Conservation (phyloP, 257 asterid species). For the Solanum acaule region DNA sequence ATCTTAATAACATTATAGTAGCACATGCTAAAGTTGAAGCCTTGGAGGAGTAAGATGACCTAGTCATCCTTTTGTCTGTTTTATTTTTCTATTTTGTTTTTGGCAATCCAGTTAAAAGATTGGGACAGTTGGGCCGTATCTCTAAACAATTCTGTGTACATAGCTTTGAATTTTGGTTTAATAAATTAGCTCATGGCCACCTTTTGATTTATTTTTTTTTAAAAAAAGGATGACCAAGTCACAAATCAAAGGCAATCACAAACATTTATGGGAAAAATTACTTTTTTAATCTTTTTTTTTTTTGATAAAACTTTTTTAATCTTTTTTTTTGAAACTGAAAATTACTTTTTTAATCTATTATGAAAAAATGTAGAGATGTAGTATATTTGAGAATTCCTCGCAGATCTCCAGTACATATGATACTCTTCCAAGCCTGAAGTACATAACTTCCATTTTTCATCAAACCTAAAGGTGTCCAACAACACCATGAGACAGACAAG, state of each 20-base stretch:
- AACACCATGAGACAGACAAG: neutral
- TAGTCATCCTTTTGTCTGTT: neutral
- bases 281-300: neutral
- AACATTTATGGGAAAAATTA: neutral
- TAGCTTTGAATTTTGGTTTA: neutral
- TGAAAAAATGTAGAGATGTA: neutral
- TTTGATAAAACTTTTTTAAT: too few species aligned
- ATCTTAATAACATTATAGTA: neutral
- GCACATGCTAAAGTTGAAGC: neutral
- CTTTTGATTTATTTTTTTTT: neutral
- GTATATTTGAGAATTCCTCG: neutral
- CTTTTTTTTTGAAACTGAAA: too few species aligned
- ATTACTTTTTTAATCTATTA: neutral
- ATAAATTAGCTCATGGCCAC: neutral
- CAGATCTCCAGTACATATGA: neutral
- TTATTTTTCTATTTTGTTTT: neutral
- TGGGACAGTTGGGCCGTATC: neutral
- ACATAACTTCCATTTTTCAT: neutral
- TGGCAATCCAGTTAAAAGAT: neutral
- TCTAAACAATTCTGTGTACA: neutral
- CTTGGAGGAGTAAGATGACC: neutral
- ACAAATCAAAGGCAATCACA: neutral
- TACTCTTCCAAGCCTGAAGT: neutral
- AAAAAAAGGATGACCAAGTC: neutral
- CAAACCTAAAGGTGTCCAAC: neutral